These are phyloP conservation scores for Alternaria alternata DNA, from an alignment of 2,329 filamentous ascomycete species.

Conservation along the genomic window DNA sequence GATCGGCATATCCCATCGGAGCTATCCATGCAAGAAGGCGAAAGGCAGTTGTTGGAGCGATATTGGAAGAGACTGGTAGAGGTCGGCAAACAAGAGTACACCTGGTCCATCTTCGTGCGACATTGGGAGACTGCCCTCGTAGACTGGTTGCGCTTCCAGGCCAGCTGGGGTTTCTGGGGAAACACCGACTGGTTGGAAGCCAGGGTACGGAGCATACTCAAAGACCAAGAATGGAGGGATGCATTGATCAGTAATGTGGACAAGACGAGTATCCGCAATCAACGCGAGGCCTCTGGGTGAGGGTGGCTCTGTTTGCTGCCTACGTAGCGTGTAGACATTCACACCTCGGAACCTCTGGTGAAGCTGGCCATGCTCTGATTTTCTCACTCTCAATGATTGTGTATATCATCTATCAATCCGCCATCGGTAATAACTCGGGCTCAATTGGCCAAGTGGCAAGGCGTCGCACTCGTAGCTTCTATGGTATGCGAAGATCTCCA, in stretches of 20 bases:
- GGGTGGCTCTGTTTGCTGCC: not conserved
- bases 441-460: slow-evolving; percentile 33
- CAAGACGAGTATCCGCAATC: slow-evolving; percentile 2
- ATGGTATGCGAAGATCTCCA: slow-evolving; percentile 32
- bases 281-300: not conserved
- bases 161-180: slow-evolving; percentile 51
- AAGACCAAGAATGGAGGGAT: slow-evolving; percentile 32
- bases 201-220: slow-evolving; percentile 38
- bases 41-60: slow-evolving; percentile 59
- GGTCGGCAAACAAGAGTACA: slow-evolving; percentile 54
- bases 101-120: slow-evolving; percentile 62
- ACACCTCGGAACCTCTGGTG: not conserved
- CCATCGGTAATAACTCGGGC: slow-evolving; percentile 1
- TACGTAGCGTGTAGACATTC: not conserved
- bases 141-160: slow-evolving; percentile 66
- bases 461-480: slow-evolving; percentile 32
- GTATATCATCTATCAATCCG: not conserved
- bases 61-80: slow-evolving; percentile 57
- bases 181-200: slow-evolving; percentile 49
- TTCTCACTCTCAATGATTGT: not conserved
- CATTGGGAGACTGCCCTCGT: slow-evolving; percentile 74
- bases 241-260: slow-evolving; percentile 22
- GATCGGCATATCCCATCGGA: slow-evolving; percentile 44
- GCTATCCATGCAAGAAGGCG: slow-evolving; percentile 61
- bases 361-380: not conserved